Percentiles rank a stretch among this genome's conserved stretches.
These are phyloP conservation scores for Aspergillus candidus DNA, from an alignment of 2,329 filamentous ascomycete species.

Conservation along the genomic window DNA sequence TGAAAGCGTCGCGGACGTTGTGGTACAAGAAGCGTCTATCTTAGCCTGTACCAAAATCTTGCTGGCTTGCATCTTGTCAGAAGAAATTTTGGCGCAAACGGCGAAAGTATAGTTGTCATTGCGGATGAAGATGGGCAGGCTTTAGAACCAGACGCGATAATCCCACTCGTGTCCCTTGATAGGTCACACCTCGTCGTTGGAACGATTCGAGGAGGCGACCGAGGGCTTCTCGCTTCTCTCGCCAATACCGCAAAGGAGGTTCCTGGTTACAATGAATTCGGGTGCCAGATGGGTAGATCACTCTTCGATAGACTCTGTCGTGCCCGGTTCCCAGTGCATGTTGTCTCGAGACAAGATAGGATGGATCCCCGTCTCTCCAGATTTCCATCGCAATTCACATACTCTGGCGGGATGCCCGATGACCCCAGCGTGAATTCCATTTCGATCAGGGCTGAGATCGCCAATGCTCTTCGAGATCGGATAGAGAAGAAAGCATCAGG, in stretches of 20 bases:
- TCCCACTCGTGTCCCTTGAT: neutral
- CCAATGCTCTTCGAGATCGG: too few species aligned
- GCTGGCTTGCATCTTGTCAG: neutral
- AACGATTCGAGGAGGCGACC: neutral
- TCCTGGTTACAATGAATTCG: neutral
- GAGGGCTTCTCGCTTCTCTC: neutral
- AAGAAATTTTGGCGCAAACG: neutral
- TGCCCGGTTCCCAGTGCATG: neutral
- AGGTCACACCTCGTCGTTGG: too few species aligned
- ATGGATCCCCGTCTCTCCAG: neutral
- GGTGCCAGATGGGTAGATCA: neutral
- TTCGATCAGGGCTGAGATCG: too few species aligned
- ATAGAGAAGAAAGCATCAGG: too few species aligned
- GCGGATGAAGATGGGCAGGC: neutral
- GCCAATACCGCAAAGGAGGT: neutral
- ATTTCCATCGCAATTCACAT: neutral
- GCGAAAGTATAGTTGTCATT: neutral
- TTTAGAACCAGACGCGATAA: neutral
- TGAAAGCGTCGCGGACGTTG: neutral
- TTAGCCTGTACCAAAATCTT: neutral
- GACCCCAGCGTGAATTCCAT: neutral
- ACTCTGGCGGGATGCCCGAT: neutral
- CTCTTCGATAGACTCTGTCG: neutral
- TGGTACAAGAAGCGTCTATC: neutral
- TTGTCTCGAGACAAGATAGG: neutral